Base-by-base conservation (phyloP, 495 filamentous ascomycete genomes). In the Trichocladium uniseriatum region DNA sequence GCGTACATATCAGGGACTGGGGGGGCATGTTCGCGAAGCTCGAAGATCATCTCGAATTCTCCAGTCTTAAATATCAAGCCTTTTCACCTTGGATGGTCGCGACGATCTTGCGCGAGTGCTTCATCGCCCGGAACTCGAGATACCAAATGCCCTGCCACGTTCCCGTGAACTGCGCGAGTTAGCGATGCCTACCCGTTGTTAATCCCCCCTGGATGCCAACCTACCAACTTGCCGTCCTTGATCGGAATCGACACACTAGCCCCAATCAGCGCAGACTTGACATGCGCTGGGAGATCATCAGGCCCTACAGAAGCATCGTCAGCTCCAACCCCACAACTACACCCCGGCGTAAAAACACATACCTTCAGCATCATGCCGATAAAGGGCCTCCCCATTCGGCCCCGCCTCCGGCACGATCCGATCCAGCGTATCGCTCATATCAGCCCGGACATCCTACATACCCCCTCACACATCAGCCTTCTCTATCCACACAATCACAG, bases 41-140 rank as follows among this genome's bases (percentile, higher is more conserved):
- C 31, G 31, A 11, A 14, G 5, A 32, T 10, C 31, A 14, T 32
- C 5, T 11, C 11, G 11, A 19, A 20, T 38, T 38, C n/a, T 10
- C 36, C 8, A 27, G 24, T 38, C 18, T n/a, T 19, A 15, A 16
- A 43, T 18, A 16, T 65, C 45, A 70, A 45, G 71, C 72, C 75
- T 89, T 90, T 70, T 95, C 85, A 4, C 92, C 92, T 67, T 97
- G 88, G 40, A 98, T 89, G 6, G 92, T 98, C 39, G 92, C 92
- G 29, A 98, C 82, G 20, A 98, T 78, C 61, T 76, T 85, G 53
- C 92, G 73, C 34, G 75, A 71, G 67, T 96, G 90, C 53, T 76
- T 86, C 44, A 70, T 70, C 3, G 78, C 77, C 49, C 92, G 72
- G 64, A 98, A 98, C 67, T 98, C 92, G 55, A 96, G 64, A 62